These are phyloP conservation scores for Lanmaoa pseudosensibilis DNA, from an alignment of 768 basidiomycete species.

Conservation along the genomic window DNA sequence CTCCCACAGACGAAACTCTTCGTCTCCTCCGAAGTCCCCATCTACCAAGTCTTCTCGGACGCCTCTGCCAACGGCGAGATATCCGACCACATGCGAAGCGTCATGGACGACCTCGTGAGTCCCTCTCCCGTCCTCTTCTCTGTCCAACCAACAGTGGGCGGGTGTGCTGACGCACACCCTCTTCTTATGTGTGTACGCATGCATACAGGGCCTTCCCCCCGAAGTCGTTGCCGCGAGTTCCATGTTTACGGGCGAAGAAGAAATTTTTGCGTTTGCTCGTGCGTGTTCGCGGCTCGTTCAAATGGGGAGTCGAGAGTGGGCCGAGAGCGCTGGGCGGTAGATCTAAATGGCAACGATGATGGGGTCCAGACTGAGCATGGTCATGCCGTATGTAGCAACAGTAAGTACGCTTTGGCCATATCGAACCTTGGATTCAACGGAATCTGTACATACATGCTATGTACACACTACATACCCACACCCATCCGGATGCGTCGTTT, in stretches of 20 bases:
- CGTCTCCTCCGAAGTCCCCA: constrained; percentile 88
- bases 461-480: not conserved
- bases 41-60: constrained; percentile 87
- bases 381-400: not conserved
- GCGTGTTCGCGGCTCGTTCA: constrained; percentile 85
- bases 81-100: constrained; percentile 84
- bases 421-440: not conserved
- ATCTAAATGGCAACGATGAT: not conserved
- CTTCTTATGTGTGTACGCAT: not conserved
- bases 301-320: constrained; percentile 92
- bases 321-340: constrained; percentile 41
- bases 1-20: constrained; percentile 80
- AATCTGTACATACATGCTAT: not conserved
- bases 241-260: constrained; percentile 96
- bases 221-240: constrained; percentile 79
- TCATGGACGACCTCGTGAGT: constrained; percentile 93
- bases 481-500: not conserved
- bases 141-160: not conserved
- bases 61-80: constrained; percentile 47
- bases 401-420: not conserved
- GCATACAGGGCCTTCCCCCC: constrained; percentile 66
- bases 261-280: constrained; percentile 94
- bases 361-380: not conserved
- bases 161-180: not conserved
- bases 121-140: not conserved